Conservation (phyloP, 305 asterid species). For the Ajuga reptans region DNA sequence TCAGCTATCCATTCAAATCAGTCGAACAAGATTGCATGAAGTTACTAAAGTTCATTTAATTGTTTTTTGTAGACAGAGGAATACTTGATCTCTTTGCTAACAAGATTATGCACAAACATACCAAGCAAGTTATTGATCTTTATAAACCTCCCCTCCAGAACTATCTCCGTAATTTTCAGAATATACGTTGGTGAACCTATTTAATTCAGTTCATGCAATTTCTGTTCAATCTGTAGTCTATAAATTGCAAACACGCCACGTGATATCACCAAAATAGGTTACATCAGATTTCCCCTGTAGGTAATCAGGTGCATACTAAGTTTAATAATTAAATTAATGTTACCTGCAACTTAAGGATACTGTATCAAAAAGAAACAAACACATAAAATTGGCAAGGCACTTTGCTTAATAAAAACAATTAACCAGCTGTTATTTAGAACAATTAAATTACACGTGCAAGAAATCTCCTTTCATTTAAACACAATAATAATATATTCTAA, state of each 20-base stretch:
- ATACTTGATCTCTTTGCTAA: neutral
- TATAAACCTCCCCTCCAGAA: neutral
- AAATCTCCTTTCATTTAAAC: slow-evolving; percentile 12
- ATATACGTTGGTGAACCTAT: neutral
- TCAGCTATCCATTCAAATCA: neutral
- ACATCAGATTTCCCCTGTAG: neutral
- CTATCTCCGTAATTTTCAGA: neutral
- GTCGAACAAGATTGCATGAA: neutral
- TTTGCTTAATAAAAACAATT: neutral
- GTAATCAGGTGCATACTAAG: neutral
- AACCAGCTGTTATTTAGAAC: slow-evolving; percentile 4
- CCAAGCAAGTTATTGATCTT: neutral
- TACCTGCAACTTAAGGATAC: neutral
- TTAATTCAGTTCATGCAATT: neutral
- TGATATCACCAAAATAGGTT: neutral
- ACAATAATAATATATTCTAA: slow-evolving; percentile 8
- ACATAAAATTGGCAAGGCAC: neutral
- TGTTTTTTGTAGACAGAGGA: neutral
- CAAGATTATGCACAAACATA: slow-evolving; percentile 6
- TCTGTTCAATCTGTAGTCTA: neutral
- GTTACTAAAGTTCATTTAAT: neutral
- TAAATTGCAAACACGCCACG: neutral
- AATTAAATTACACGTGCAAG: slow-evolving; percentile 19
- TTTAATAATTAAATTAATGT: neutral
- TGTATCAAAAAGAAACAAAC: neutral